phyloP scores from a whole-genome alignment of 2,329 filamentous ascomycete species.

The Westerdykella aurantiaca region DNA sequence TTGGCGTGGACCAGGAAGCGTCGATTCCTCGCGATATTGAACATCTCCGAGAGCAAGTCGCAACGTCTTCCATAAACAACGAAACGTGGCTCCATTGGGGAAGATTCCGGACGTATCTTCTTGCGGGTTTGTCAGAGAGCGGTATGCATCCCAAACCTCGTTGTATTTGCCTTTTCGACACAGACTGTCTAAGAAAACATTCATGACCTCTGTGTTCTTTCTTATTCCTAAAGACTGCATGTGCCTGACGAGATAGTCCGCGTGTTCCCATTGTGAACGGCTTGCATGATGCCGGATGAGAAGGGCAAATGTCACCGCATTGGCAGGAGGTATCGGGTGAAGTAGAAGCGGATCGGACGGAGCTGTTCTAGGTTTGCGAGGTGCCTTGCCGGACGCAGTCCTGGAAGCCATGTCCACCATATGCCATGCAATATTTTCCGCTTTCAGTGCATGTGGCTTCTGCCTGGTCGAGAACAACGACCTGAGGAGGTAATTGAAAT shows the following conservation, averaged over 20 bases:
- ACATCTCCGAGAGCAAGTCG: slow-evolving; percentile 24
- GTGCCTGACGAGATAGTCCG: slow-evolving; percentile 27
- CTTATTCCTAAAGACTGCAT: slow-evolving; percentile 16
- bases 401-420: slow-evolving; percentile 23
- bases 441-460: slow-evolving; percentile 17
- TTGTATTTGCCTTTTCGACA: slow-evolving; percentile 24
- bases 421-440: slow-evolving; percentile 33
- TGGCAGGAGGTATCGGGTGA: slow-evolving; percentile 18
- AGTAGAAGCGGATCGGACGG: neutral
- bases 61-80: slow-evolving; percentile 30
- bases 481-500: slow-evolving; percentile 76
- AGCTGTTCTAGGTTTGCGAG: neutral
- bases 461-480: slow-evolving; percentile 59
- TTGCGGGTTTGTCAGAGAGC: slow-evolving; percentile 17
- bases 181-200: slow-evolving; percentile 27
- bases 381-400: neutral
- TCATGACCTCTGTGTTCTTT: slow-evolving; percentile 27
- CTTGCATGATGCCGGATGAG: slow-evolving; percentile 29
- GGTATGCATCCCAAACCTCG: slow-evolving; percentile 27
- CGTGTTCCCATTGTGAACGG: slow-evolving; percentile 27
- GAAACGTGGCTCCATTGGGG: slow-evolving; percentile 25
- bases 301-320: slow-evolving; percentile 26
- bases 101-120: slow-evolving; percentile 17
- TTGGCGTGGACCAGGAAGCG: slow-evolving; percentile 27
- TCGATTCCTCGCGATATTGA: slow-evolving; percentile 9